These are phyloP conservation scores for Tolypocladium sp. DNA, from an alignment of 2,329 filamentous ascomycete species.

Conservation along the genomic window DNA sequence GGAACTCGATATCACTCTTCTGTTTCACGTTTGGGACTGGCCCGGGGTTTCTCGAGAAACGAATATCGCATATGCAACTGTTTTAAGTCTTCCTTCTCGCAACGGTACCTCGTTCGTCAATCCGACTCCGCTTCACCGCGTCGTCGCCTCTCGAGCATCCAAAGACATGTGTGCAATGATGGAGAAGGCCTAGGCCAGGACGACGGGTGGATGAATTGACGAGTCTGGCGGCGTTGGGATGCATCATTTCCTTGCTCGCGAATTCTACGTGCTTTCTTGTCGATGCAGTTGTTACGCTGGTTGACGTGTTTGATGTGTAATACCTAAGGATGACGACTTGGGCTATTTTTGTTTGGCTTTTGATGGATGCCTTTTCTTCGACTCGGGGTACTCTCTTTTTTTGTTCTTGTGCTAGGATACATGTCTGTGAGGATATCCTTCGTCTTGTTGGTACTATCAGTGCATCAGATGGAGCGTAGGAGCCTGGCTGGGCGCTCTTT, in stretches of 20 bases:
- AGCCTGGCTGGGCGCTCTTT: neutral
- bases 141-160: neutral
- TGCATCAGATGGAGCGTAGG: constrained; percentile 6
- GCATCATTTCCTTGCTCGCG: neutral
- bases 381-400: neutral
- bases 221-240: neutral
- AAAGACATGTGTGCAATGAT: neutral
- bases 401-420: neutral
- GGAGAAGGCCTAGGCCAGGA: neutral
- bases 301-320: neutral
- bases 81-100: neutral
- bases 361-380: neutral
- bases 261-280: neutral
- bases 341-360: neutral
- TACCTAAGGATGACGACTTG: neutral
- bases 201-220: neutral
- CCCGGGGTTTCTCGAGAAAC: neutral
- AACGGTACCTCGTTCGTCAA: neutral
- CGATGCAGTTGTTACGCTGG: too few relatives aligned
- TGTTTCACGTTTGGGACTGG: constrained; percentile 3
- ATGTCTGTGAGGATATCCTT: neutral
- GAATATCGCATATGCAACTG: neutral
- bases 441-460: constrained; percentile 4
- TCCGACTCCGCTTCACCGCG: neutral
- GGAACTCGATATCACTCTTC: constrained; percentile 10